These are phyloP conservation scores for Inonotus obliquus DNA, from an alignment of 1,284 basidiomycete genomes.

Conservation along the genomic window DNA sequence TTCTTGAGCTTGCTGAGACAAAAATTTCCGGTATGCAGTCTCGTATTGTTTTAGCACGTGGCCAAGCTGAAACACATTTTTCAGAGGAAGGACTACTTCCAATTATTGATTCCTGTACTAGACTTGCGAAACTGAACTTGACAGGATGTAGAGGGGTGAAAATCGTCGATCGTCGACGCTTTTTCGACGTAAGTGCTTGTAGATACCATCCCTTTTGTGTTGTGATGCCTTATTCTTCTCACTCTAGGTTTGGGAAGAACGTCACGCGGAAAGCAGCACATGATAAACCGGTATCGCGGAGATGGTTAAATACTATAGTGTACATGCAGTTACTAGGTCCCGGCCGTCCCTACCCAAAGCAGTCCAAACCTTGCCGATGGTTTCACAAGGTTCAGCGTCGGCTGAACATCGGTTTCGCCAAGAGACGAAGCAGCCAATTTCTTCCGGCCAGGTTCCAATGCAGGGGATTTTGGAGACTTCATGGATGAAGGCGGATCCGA, in stretches of 20 bases:
- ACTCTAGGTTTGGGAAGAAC: constrained; percentile 15
- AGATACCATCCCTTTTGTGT: background rate
- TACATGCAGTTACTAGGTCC: constrained; percentile 23
- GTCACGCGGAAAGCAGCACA: background rate
- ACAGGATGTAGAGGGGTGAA: constrained; percentile 62
- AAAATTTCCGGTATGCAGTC: constrained; percentile 50
- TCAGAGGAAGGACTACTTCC: constrained; percentile 51
- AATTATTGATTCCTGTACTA: constrained; percentile 53
- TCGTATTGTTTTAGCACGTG: background rate
- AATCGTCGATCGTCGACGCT: constrained; percentile 54
- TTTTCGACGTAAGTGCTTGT: constrained; percentile 51
- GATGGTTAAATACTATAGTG: background rate
- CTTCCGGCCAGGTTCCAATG: constrained; percentile 9
- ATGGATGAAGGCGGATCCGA: constrained; percentile 21
- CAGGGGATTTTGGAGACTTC: constrained; percentile 12
- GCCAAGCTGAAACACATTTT: background rate
- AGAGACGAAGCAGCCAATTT: constrained; percentile 22
- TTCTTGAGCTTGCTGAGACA: constrained; percentile 52
- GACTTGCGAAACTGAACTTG: constrained; percentile 49
- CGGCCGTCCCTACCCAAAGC: constrained; percentile 33
- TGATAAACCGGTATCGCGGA: background rate
- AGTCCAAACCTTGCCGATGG: constrained; percentile 42
- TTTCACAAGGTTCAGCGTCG: constrained; percentile 38
- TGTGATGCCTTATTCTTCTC: background rate
- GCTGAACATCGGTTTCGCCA: constrained; percentile 31